These are phyloP conservation scores for Syzygium oleosum DNA, from an alignment of 345 rosid species.

Conservation along the genomic window DNA sequence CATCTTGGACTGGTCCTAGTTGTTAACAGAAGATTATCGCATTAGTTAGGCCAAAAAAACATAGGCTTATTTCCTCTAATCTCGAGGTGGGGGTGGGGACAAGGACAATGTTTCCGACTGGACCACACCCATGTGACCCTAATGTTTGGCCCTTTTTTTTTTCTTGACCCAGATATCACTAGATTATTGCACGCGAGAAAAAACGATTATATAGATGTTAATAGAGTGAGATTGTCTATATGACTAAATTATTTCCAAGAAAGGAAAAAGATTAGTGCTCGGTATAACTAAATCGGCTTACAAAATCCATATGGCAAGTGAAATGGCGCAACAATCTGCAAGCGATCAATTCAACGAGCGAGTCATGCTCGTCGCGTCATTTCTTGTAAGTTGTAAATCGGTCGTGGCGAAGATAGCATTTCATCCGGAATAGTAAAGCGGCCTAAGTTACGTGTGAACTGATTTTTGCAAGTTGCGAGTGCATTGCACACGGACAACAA, in stretches of 20 bases:
- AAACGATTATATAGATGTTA: background rate
- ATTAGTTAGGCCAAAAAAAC: background rate
- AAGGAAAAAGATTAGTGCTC: background rate
- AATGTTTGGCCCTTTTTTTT: background rate
- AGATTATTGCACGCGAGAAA: background rate
- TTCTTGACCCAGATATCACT: background rate
- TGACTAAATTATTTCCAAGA: background rate
- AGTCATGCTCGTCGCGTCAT: background rate
- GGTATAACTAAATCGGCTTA: background rate
- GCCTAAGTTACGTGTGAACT: background rate
- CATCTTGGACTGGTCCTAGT: background rate
- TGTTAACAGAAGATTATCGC: background rate
- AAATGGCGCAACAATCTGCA: rapidly evolving
- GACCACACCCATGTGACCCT: background rate
- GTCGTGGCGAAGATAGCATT: background rate
- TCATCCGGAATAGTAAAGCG: background rate
- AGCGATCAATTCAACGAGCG: background rate
- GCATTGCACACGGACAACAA: background rate
- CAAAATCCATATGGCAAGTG: rapidly evolving
- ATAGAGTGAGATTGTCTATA: background rate
- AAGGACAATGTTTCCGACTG: background rate
- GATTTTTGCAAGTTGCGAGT: background rate
- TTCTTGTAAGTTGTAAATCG: rapidly evolving
- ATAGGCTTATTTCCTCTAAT: background rate
- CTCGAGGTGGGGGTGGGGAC: background rate